Percentiles rank a stretch among this genome's conserved stretches.
Evolutionary conservation across 192 early-diverging fungal genomes (phyloP).

Genomic region (Backusella tarrabulga): DNA sequence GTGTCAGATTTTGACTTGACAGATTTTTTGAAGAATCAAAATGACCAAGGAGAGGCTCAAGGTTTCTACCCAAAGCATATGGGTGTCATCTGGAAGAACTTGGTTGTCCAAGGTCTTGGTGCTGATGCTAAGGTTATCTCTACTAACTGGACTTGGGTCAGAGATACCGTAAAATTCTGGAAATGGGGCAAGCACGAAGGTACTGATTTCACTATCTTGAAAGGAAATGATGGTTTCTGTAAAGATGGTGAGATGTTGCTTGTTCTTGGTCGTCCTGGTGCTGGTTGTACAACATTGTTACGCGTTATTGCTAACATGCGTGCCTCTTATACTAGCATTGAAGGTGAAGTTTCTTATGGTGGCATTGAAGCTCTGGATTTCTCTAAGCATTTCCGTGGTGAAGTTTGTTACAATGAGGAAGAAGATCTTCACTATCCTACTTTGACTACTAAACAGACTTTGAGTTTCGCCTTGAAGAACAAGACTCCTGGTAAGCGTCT

Average conservation of each 20-base stretch:
- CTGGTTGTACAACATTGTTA: constrained; percentile 66
- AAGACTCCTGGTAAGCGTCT: constrained; percentile 58
- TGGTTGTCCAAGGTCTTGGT: constrained; percentile 40
- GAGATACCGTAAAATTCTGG: constrained; percentile 25
- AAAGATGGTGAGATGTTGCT: constrained; percentile 74
- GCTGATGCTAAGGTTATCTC: constrained; percentile 40
- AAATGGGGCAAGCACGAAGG: constrained; percentile 17
- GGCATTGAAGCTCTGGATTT: constrained; percentile 66
- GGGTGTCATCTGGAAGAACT: constrained; percentile 47
- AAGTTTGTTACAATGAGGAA: constrained; percentile 81
- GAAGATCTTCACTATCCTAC: constrained; percentile 59
- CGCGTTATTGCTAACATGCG: constrained; percentile 58
- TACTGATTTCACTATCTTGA: constrained; percentile 50
- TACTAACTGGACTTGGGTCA: constrained; percentile 25
- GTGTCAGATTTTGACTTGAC: constrained; percentile 43
- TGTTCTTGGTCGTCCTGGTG: constrained; percentile 70
- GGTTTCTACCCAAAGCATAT: constrained; percentile 46
- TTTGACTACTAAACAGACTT: constrained; percentile 73
- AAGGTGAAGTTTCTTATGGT: constrained; percentile 63
- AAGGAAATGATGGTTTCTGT: constrained; percentile 62
- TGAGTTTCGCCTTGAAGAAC: constrained; percentile 74
- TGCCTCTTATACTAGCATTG: constrained; percentile 43
- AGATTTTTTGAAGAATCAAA: constrained; percentile 31
- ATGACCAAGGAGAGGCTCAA: constrained; percentile 20
- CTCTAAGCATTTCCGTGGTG: constrained; percentile 59